Conservation (phyloP, 768 basidiomycete genomes). For the Mycena rebaudengoi region DNA sequence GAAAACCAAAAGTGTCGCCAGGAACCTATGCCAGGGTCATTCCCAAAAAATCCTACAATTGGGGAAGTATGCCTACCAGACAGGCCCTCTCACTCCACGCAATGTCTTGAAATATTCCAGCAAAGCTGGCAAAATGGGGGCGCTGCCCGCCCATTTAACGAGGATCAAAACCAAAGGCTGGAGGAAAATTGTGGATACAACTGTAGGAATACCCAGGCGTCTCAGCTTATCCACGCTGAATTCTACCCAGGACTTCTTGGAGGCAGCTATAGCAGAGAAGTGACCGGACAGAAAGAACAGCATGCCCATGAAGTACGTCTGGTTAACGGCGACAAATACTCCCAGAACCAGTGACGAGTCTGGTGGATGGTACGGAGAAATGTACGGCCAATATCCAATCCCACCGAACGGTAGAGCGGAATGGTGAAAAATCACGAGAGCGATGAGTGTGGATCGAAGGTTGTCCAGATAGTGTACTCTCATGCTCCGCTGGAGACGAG, state of each 20-base stretch:
- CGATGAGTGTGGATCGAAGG: conserved; percentile 19
- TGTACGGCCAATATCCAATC: conserved; percentile 15
- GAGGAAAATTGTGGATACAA: conserved; percentile 11
- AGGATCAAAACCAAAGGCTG: conserved; percentile 4
- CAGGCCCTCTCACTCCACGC: conserved; percentile 15
- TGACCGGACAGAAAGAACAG: conserved; percentile 23
- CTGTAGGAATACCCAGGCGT: conserved; percentile 21
- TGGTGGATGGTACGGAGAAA: conserved; percentile 8
- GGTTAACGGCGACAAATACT: conserved; percentile 14
- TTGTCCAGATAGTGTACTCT: conserved; percentile 26
- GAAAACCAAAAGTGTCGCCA: conserved; percentile 20
- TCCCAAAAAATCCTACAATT: neutral
- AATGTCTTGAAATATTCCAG: neutral
- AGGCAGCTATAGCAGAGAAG: conserved; percentile 10
- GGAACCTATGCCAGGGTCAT: neutral
- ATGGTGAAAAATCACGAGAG: conserved; percentile 24
- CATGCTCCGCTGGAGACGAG: conserved; percentile 14
- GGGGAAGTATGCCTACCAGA: conserved; percentile 10
- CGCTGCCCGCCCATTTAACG: conserved; percentile 1
- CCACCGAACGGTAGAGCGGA: conserved; percentile 15
- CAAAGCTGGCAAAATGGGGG: conserved; percentile 10
- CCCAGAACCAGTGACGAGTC: neutral
- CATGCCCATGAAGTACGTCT: conserved; percentile 24
- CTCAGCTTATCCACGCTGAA: conserved; percentile 20
- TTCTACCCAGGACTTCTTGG: neutral